Base-by-base conservation (phyloP, 73 alveolate genomes). In the Uronychia binucleata region DNA sequence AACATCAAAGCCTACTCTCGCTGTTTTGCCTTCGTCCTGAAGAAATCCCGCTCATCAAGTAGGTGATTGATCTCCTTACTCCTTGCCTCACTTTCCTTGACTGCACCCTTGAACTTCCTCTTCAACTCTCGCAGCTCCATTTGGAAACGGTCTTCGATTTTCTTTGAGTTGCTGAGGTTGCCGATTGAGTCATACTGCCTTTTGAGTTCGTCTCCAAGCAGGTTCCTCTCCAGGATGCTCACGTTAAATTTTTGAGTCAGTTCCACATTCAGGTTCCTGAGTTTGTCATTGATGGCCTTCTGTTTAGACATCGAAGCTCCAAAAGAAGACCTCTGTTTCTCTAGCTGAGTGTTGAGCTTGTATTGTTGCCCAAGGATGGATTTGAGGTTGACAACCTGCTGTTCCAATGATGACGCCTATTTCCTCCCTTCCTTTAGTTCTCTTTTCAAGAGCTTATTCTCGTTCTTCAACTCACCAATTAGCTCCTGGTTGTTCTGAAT, bases 171-270 rank as follows among this genome's bases (percentile, higher is more conserved):
- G n/a, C 84, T 77, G 31, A 84, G 80, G 29, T 34, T 0, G 26
- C 77, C 86, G 58, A 89, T 77, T 11, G 89, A 84, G 35, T 89
- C 81, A 74, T 85, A 89, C 25, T 85, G 82, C 33, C 30, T 67
- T 35, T 81, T 28, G 0, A 89, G 89, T 60, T 89, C 75, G 35
- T 89, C 95, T 1, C 91, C 92, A 80, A 89, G 74, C 0, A 89
- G 57, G 31, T 89, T 86, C 35, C 83, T 89, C 78, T 89, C 91
- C 89, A 89, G 31, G 35, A 74, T 60, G 26, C 75, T 29, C 31
- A 89, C 27, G 28, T 89, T 31, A 31, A 35, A 27, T 32, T 78
- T 83, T 31, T 89, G 58, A 30, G 85, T 74, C 1, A 78, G 81
- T 77, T 89, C 83, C 26, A 77, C 31, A 28, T 83, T 59, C 13